Evolutionary conservation across 2,329 filamentous ascomycete species (phyloP).

Genomic region (Epichloe bromicola): DNA sequence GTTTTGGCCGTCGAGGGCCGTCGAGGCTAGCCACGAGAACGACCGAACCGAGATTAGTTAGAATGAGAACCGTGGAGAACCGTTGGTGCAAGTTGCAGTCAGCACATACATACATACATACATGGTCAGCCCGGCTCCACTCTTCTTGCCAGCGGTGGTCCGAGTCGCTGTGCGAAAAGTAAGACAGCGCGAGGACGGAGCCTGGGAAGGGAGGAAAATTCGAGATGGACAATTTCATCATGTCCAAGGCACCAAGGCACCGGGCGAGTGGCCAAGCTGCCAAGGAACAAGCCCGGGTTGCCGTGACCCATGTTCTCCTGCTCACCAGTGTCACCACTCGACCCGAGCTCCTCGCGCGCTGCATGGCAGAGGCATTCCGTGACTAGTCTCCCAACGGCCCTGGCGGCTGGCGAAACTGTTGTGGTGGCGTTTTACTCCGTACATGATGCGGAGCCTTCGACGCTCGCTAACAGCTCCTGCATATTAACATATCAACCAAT

Average conservation of each 20-base stretch:
- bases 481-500: slow-evolving; percentile 2
- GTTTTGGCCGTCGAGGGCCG: neutral
- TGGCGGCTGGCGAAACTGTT: neutral
- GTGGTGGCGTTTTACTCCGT: slow-evolving; percentile 2
- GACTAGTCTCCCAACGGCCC: neutral
- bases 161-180: neutral
- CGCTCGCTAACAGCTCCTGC: neutral
- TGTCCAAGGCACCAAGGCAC: neutral
- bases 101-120: too few relatives aligned
- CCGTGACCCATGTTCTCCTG: too few relatives aligned
- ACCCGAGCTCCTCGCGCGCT: too few relatives aligned
- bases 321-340: too few relatives aligned
- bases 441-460: neutral
- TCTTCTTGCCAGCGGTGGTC: neutral
- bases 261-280: neutral
- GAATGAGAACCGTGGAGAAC: too few relatives aligned
- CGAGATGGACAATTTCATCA: too few relatives aligned
- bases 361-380: too few relatives aligned
- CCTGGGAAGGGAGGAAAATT: neutral
- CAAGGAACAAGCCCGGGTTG: neutral
- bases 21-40: neutral
- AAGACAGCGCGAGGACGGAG: neutral
- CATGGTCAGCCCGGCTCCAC: neutral
- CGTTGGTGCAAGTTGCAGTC: neutral
- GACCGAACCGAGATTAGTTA: too few relatives aligned